Conservation (phyloP, 768 basidiomycete genomes). For the Lactifluus piperatus region DNA sequence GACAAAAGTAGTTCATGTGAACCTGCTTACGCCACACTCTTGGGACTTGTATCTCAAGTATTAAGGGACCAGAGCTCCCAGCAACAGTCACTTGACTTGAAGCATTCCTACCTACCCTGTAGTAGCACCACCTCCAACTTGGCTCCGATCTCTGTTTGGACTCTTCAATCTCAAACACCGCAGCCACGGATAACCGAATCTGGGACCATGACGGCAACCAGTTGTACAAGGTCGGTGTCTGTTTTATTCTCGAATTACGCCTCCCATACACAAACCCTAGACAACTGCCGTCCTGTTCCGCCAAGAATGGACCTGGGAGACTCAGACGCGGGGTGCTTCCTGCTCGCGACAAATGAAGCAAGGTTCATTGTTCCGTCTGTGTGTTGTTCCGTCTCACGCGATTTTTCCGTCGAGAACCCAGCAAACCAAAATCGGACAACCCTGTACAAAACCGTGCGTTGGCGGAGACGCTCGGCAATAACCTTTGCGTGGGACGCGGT, state of each 20-base stretch:
- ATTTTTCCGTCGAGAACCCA: not conserved
- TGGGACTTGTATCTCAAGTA: constrained; percentile 5
- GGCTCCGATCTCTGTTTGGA: constrained; percentile 3
- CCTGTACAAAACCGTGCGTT: not conserved
- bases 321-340: not conserved
- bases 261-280: constrained; percentile 1
- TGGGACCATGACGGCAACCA: constrained; percentile 5
- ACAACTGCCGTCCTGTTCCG: not conserved
- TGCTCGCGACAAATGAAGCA: not conserved
- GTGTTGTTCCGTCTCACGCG: not conserved
- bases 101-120: not conserved
- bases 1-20: constrained; percentile 5
- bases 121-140: not conserved
- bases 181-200: constrained; percentile 6
- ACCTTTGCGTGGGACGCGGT: not conserved
- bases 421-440: not conserved
- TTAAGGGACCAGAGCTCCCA: constrained; percentile 11
- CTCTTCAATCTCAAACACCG: not conserved
- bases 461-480: not conserved
- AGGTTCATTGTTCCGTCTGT: not conserved
- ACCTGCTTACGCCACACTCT: not conserved
- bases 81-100: constrained; percentile 10
- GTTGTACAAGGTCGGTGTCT: not conserved
- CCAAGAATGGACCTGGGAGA: not conserved
- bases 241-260: constrained; percentile 2